Conservation (phyloP, 495 filamentous ascomycete species). For the Podospora tetraspora region DNA sequence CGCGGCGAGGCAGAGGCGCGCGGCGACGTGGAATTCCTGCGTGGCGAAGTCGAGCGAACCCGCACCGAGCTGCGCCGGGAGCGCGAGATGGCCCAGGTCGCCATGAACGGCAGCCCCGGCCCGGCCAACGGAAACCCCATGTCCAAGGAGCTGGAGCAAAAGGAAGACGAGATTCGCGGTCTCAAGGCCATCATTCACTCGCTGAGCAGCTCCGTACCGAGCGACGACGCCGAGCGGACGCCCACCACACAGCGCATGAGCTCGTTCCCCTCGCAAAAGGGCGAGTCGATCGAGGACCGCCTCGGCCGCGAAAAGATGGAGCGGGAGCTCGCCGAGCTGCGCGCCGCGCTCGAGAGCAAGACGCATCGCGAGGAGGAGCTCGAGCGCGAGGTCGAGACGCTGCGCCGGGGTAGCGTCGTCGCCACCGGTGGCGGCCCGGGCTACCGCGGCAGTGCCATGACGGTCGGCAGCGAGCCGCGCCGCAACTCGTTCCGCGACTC, state of each 20-base stretch:
- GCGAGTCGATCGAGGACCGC: conserved; percentile 55
- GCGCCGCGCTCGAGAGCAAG: conserved; percentile 64
- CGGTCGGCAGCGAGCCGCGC: conserved; percentile 39
- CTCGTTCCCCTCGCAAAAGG: conserved; percentile 34
- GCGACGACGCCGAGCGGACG: conserved; percentile 40
- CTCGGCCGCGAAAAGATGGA: conserved; percentile 60
- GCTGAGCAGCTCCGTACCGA: conserved; percentile 62
- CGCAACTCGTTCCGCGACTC: conserved; percentile 52
- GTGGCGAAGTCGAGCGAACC: conserved; percentile 93
- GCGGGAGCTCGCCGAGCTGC: conserved; percentile 70
- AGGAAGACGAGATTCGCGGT: conserved; percentile 94
- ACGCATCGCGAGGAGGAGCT: conserved; percentile 78
- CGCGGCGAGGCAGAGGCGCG: conserved; percentile 96
- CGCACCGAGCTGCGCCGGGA: conserved; percentile 84
- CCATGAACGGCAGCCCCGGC: conserved; percentile 48
- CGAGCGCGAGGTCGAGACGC: conserved; percentile 73
- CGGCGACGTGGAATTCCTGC: conserved; percentile 91
- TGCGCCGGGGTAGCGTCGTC: conserved; percentile 44
- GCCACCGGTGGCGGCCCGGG: conserved; percentile 14
- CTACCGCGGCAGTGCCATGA: conserved; percentile 48
- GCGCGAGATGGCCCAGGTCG: conserved; percentile 74
- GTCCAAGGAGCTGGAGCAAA: conserved; percentile 80
- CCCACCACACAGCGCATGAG: conserved; percentile 34
- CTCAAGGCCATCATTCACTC: conserved; percentile 98
- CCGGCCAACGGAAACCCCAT: conserved; percentile 42